Evolutionary conservation across 2,329 filamentous ascomycete species (phyloP), one percentile per base, ranked within the genome.

Genomic region (Alternaria consortialis): DNA sequence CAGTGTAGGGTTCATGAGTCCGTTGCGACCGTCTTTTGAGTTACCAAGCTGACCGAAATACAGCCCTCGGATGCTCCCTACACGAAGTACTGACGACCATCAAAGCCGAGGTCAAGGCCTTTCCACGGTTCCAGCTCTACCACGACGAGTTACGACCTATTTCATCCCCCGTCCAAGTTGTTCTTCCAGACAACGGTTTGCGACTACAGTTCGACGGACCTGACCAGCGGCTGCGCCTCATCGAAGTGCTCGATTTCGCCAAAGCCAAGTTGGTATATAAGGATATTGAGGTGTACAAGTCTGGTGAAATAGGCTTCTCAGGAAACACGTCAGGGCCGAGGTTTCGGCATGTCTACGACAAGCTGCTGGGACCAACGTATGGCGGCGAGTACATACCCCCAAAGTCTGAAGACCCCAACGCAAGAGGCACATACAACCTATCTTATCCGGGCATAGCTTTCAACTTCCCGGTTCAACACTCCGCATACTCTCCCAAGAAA

Each of bases 361-460:
- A 92, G 54, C 84, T 97, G n/a, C 89, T 99, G 65, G 95, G 95
- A 0, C 94, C 94, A 17, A 96, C 94, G 0, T 98, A 97, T 76
- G 91, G 91, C 1, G 95, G 95, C 65, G 95, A 99, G 82, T 99
- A 94, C 74, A 85, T 97, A 37, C 86, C 90, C 8, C 88, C 92
- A 1, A 77, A 80, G 7, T 83, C 82, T 3, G 80, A 84, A 36
- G 81, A 83, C 42, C 83, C 84, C 11, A 82, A 73, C 15, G 77
- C 84, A 15, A 81, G 84, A 60, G 94, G 94, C 15, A 91, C 88
- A 23, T 99, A 98, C 74, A 89, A 97, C 34, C 83, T 99, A 34
- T 98, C 94, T 2, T 99, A 97, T 79, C 94, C 94, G 1, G 95
- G 95, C 0, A 89, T 99, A 31, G 93, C 94, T 0, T 97, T 98